Percentiles rank a stretch among this genome's conserved stretches.
These are phyloP conservation scores for Rhodamnia rubescens DNA, from an alignment of 345 rosid genomes.

Conservation along the genomic window DNA sequence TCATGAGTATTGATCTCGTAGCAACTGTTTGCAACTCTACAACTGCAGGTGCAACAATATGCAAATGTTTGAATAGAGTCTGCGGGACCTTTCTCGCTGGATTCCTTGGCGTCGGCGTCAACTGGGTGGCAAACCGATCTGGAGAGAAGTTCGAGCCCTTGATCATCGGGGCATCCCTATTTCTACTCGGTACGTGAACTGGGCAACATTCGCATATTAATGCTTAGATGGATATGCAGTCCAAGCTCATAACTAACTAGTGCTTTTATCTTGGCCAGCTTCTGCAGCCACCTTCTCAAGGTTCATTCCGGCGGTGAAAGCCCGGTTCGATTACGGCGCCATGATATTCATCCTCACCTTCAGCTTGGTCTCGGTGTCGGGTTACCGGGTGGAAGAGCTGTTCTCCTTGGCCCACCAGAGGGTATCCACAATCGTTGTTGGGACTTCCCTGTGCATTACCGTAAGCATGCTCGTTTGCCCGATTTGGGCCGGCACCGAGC, in stretches of 20 bases:
- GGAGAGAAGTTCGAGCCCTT: slow-evolving; percentile 37
- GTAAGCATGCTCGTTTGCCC: slow-evolving; percentile 51
- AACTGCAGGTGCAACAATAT: slow-evolving; percentile 58
- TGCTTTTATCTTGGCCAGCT: slow-evolving; percentile 24
- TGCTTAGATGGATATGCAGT: slow-evolving; percentile 15
- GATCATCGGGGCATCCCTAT: slow-evolving; percentile 43
- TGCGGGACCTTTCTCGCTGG: slow-evolving; percentile 62
- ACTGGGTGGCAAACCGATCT: slow-evolving; percentile 49
- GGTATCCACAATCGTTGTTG: slow-evolving; percentile 43
- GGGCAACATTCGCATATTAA: background rate
- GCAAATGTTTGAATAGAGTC: slow-evolving; percentile 50
- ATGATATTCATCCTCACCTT: slow-evolving; percentile 74
- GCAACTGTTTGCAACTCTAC: slow-evolving; percentile 24
- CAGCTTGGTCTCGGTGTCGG: slow-evolving; percentile 59
- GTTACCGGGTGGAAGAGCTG: slow-evolving; percentile 49
- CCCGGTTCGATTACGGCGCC: slow-evolving; percentile 66
- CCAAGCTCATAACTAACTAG: background rate
- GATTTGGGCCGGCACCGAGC: slow-evolving; percentile 75
- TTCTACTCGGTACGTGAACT: slow-evolving; percentile 39
- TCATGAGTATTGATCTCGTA: background rate
- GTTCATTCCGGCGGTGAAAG: slow-evolving; percentile 59
- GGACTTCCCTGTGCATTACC: slow-evolving; percentile 48
- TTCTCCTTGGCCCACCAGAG: slow-evolving; percentile 45
- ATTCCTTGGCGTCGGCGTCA: slow-evolving; percentile 47
- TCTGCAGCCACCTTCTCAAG: slow-evolving; percentile 64